Conservation (phyloP, 164 flowering plant genomes). For the Houttuynia cordata region DNA sequence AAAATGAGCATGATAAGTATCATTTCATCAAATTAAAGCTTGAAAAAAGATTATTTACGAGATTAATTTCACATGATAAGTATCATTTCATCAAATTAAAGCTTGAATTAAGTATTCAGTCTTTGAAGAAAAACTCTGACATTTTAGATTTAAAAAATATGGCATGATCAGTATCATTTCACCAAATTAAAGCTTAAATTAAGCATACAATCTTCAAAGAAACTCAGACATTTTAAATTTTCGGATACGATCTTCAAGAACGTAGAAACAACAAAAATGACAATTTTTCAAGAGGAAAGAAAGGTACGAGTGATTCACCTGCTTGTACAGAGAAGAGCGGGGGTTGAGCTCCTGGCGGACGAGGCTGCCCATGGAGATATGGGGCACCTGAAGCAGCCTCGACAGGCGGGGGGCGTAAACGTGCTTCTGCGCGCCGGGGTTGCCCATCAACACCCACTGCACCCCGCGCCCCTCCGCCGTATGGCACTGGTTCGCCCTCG, state of each 20-base stretch:
- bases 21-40: too few relatives aligned
- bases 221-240: too few relatives aligned
- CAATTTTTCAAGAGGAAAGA: not conserved
- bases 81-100: too few relatives aligned
- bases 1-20: too few relatives aligned
- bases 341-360: slow-evolving; percentile 82
- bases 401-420: slow-evolving; percentile 69
- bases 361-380: slow-evolving; percentile 78
- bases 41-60: too few relatives aligned
- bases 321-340: slow-evolving; percentile 61
- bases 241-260: too few relatives aligned
- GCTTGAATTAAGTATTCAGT: too few relatives aligned
- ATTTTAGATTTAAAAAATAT: too few relatives aligned
- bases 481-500: slow-evolving; percentile 18
- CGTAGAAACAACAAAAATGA: not conserved
- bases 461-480: slow-evolving; percentile 33
- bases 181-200: not conserved
- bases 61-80: too few relatives aligned
- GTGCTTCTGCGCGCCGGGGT: slow-evolving; percentile 57
- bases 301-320: slow-evolving; percentile 28
- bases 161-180: too few relatives aligned
- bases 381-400: slow-evolving; percentile 82
- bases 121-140: too few relatives aligned
- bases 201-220: not conserved
- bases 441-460: slow-evolving; percentile 92